Conservation (phyloP, 148 eudicot species). For the Spergularia marina region DNA sequence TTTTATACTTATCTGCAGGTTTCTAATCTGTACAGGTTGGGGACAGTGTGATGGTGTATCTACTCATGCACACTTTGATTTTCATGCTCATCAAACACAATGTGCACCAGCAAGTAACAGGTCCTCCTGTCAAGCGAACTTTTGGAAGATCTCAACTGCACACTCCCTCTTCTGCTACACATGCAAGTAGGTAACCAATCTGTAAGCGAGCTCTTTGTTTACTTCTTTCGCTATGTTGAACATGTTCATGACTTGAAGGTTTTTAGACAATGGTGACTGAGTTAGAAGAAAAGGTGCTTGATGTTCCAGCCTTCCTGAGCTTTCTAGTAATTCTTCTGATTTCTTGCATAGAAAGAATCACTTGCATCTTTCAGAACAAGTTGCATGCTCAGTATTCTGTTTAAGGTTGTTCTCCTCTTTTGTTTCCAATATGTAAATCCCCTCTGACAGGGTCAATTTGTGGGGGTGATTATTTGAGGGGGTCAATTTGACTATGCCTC, state of each 20-base stretch:
- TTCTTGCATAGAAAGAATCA: background rate
- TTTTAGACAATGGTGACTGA: background rate
- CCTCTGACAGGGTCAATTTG: background rate
- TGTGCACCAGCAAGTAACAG: constrained; percentile 69
- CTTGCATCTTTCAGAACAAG: background rate
- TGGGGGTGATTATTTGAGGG: background rate
- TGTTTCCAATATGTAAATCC: background rate
- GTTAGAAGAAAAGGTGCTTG: background rate
- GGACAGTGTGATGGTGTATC: constrained; percentile 65
- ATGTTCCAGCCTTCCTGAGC: background rate
- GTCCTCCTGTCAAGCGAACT: constrained; percentile 46
- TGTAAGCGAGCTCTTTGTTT: background rate
- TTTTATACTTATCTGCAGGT: constrained; percentile 2
- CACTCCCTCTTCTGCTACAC: constrained; percentile 22
- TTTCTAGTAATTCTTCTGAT: background rate
- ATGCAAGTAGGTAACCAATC: constrained; percentile 37
- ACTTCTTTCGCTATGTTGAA: background rate
- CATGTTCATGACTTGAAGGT: background rate
- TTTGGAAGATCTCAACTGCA: constrained; percentile 26
- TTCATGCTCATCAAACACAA: constrained; percentile 57
- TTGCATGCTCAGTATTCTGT: background rate
- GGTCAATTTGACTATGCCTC: background rate
- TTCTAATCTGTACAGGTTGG: constrained; percentile 57
- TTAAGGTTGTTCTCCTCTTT: background rate
- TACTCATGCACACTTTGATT: constrained; percentile 56